Evolutionary conservation across 208 protist species (phyloP).

Genomic region (Leishmania gerbilli): DNA sequence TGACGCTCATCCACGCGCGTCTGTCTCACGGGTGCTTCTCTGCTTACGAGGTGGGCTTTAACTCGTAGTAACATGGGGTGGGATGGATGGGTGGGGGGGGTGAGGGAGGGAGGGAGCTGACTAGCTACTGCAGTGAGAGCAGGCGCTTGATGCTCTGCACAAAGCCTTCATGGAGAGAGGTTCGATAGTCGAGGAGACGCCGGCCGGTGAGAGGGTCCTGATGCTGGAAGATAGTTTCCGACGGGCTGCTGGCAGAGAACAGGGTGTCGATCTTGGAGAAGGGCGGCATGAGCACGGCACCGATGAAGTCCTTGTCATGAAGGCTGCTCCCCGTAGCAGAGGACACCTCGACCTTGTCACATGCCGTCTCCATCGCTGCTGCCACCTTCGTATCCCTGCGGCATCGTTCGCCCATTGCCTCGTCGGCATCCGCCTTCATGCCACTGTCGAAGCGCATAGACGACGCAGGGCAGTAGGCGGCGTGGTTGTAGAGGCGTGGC

Average conservation of each 20-base stretch:
- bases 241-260: neutral
- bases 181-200: neutral
- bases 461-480: constrained; percentile 10
- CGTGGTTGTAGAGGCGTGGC: constrained; percentile 14
- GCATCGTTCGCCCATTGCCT: constrained; percentile 1
- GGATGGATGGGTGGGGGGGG: neutral
- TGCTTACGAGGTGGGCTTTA: neutral
- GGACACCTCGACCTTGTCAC: neutral
- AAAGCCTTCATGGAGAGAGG: neutral
- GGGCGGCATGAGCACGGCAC: constrained; percentile 15
- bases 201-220: constrained; percentile 3
- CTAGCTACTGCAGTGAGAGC: neutral
- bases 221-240: neutral
- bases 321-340: neutral
- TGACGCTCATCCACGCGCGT: neutral
- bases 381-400: neutral
- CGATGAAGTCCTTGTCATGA: constrained; percentile 19
- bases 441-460: neutral
- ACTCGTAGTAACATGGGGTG: neutral
- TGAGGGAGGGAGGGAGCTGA: neutral
- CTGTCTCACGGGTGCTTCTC: neutral
- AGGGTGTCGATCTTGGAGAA: constrained; percentile 14
- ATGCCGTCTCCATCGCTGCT: neutral
- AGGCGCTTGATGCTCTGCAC: constrained; percentile 6
- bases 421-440: constrained; percentile 2